Evolutionary conservation across 169 alveolate species (phyloP).

Genomic region (Eimeria praecox): DNA sequence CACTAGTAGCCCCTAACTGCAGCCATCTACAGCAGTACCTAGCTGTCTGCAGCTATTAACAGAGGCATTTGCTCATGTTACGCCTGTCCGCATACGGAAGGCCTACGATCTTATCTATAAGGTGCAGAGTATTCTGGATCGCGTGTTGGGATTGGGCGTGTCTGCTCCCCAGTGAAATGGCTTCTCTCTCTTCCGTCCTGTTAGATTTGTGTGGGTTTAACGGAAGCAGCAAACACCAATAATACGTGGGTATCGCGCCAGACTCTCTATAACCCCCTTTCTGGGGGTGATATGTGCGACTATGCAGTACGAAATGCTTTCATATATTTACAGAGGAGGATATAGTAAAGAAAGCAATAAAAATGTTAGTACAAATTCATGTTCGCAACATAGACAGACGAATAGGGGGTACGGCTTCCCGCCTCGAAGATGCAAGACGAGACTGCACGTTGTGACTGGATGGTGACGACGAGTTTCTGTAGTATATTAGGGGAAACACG

Average conservation of each 20-base stretch:
- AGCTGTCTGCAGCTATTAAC: too few relatives aligned
- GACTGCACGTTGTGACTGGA: neutral
- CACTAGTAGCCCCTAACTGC: too few relatives aligned
- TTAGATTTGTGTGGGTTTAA: neutral
- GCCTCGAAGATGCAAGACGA: conserved; percentile 11
- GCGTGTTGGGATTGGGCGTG: neutral
- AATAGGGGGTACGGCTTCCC: neutral
- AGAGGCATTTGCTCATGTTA: too few relatives aligned
- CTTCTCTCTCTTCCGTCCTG: neutral
- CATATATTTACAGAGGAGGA: neutral
- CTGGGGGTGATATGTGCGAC: neutral
- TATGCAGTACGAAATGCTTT: neutral
- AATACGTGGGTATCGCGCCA: neutral
- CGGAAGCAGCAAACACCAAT: neutral
- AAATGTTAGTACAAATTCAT: neutral
- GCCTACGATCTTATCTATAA: too few relatives aligned
- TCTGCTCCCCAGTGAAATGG: neutral
- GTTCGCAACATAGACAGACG: neutral
- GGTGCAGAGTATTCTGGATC: too few relatives aligned
- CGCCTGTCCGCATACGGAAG: too few relatives aligned
- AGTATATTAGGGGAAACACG: neutral
- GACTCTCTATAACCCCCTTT: neutral
- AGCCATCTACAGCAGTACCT: too few relatives aligned
- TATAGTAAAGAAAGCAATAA: neutral
- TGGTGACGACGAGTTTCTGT: neutral